Percentiles rank a stretch among this genome's conserved stretches.
phyloP scores from a whole-genome alignment of 2,329 filamentous ascomycete genomes.

The Penicillium hesseltinei region DNA sequence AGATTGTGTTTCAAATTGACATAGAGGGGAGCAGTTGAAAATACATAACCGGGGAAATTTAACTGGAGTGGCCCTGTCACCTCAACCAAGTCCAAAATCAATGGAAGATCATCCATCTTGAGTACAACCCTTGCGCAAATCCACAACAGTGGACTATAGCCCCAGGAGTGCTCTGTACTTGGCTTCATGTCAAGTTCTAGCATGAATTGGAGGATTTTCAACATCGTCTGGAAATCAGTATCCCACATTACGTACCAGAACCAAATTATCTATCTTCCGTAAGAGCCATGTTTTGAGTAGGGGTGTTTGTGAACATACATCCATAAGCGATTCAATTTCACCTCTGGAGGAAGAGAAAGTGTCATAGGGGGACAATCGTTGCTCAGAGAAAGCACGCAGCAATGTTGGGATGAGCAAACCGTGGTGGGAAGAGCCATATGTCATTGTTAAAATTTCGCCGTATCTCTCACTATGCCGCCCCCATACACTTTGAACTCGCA shows the following conservation, averaged over 20 bases:
- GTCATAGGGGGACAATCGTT: background rate
- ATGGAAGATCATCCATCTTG: background rate
- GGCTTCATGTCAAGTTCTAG: background rate
- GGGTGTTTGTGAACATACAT: background rate
- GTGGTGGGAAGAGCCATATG: too few relatives aligned
- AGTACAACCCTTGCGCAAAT: background rate
- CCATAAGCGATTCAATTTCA: background rate
- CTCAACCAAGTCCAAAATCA: background rate
- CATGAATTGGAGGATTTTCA: background rate
- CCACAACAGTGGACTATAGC: background rate
- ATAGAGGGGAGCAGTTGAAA: background rate
- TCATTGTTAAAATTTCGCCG: too few relatives aligned
- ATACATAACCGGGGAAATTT: accelerated
- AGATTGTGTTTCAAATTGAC: slow-evolving; percentile 1
- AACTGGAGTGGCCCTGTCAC: background rate
- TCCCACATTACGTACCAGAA: too few relatives aligned
- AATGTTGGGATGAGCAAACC: background rate
- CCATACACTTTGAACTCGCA: background rate
- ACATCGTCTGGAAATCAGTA: background rate
- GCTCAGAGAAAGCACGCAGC: background rate
- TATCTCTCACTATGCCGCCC: background rate
- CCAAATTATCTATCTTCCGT: background rate
- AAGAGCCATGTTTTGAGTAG: background rate
- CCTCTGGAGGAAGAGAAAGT: accelerated
- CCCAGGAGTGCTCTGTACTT: background rate